Evolutionary conservation across 371 early-diverging fungal species (phyloP), one percentile per base, ranked within the genome.

Genomic region (Mortierella sp.): DNA sequence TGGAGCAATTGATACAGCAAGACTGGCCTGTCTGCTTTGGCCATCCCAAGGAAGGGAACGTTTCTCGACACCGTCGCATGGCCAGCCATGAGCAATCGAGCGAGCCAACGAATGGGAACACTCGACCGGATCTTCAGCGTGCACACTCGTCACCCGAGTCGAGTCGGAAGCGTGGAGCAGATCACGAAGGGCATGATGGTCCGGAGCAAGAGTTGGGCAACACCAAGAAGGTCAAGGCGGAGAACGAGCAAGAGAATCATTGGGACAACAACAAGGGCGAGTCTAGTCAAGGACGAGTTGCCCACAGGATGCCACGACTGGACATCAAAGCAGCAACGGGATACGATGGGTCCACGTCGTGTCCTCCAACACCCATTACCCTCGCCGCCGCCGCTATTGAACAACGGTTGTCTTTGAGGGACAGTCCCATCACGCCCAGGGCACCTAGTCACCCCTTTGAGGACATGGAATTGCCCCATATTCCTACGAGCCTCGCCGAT

Each of bases 21-120:
- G 92, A 93, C 70, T 95, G 94, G 94, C 93, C 93, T 0, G 71
- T 83, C 21, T 92, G 91, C 49, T 94, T 94, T 82, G 89, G 89
- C 3, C 63, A 72, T 18, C 72, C 67, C 9, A 79, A 69, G 51
- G 63, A 72, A 54, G 70, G 64, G 4, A 10, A 4, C 34, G 34
- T 34, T 34, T 10, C 34, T 34, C 4, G 4, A 4, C 34, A 34
- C 34, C 34, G 34, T 10, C 4, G n/a, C n/a, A n/a, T 19, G 48
- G 48, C 10, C 23, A 19, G 9, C 4, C 16, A 47, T 5, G 21
- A 7, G 28, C 55, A 31, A 38, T 16, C 14, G 1, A 24, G 46
- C 14, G n/a, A 42, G 31, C 13, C 18, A 8, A 41, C 26, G 27
- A 45, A 42, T 21, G 51, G 23, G 7, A 23, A 10, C 8, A 38